Conservation (phyloP, 345 rosid species). For the Sonneratia alba region DNA sequence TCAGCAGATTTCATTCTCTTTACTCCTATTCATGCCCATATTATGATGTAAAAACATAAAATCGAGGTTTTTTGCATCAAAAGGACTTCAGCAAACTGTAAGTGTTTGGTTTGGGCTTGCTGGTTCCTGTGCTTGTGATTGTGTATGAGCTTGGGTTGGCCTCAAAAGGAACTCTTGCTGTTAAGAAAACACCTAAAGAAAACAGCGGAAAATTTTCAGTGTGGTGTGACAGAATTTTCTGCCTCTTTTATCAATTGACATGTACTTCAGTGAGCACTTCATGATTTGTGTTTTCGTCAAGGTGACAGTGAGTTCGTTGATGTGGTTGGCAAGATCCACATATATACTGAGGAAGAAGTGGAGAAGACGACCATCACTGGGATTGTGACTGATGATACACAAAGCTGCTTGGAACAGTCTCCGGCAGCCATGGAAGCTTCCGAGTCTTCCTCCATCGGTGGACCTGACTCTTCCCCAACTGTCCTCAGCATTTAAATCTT, state of each 20-base stretch:
- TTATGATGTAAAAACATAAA: not conserved
- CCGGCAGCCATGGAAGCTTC: conserved; percentile 56
- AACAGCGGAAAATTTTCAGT: no score
- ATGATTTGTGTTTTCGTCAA: not conserved
- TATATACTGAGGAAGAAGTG: conserved; percentile 70
- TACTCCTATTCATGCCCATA: not conserved
- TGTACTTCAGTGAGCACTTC: not conserved
- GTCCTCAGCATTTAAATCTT: not conserved
- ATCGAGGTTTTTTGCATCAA: no score
- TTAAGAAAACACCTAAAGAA: not conserved
- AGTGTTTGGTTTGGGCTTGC: no score
- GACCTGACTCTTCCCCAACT: conserved; percentile 49
- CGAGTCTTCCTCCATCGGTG: conserved; percentile 70
- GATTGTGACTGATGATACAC: conserved; percentile 46
- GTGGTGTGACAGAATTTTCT: not conserved
- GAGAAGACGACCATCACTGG: conserved; percentile 54
- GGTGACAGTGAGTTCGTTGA: conserved; percentile 57
- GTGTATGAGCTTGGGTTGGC: not conserved
- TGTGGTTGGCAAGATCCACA: conserved; percentile 71
- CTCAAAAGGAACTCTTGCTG: not conserved
- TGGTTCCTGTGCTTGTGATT: no score
- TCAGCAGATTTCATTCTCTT: no score
- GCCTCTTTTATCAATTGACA: not conserved
- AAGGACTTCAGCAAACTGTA: no score
- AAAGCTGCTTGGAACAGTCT: conserved; percentile 78